Conservation (phyloP, 2,329 filamentous ascomycete genomes). For the Claviceps digitariae region DNA sequence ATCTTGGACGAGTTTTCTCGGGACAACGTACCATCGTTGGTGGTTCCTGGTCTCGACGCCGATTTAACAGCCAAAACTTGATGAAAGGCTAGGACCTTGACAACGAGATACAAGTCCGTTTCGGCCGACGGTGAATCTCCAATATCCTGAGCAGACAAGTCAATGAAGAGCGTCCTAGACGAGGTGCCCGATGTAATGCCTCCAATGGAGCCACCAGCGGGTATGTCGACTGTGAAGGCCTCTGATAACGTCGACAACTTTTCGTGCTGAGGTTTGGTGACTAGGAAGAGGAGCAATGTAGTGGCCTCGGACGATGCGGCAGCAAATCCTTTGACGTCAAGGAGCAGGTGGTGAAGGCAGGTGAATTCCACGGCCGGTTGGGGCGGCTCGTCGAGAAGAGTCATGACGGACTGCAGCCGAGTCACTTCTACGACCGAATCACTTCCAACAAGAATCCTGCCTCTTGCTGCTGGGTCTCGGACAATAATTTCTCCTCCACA, state of each 20-base stretch:
- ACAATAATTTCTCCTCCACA: constrained; percentile 91
- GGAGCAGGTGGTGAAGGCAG: constrained; percentile 64
- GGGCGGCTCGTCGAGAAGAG: constrained; percentile 74
- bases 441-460: constrained; percentile 76
- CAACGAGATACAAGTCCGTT: constrained; percentile 67
- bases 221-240: constrained; percentile 65
- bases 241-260: constrained; percentile 62
- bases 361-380: constrained; percentile 52
- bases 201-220: constrained; percentile 57
- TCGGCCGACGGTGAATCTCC: constrained; percentile 49
- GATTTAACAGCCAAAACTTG: constrained; percentile 33
- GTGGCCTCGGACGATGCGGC: constrained; percentile 64
- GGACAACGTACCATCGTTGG: constrained; percentile 25
- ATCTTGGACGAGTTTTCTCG: constrained; percentile 32
- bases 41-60: constrained; percentile 36
- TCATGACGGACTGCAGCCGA: constrained; percentile 90
- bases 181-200: constrained; percentile 50
- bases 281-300: constrained; percentile 65
- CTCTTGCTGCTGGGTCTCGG: constrained; percentile 69
- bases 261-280: constrained; percentile 52
- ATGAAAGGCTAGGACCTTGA: constrained; percentile 56
- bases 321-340: constrained; percentile 73
- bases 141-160: constrained; percentile 65
- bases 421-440: constrained; percentile 89
- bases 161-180: constrained; percentile 76